Evolutionary conservation across 73 alveolate genomes (phyloP), one percentile per base, ranked within the genome.

Genomic region (Paramecium biaurelia): DNA sequence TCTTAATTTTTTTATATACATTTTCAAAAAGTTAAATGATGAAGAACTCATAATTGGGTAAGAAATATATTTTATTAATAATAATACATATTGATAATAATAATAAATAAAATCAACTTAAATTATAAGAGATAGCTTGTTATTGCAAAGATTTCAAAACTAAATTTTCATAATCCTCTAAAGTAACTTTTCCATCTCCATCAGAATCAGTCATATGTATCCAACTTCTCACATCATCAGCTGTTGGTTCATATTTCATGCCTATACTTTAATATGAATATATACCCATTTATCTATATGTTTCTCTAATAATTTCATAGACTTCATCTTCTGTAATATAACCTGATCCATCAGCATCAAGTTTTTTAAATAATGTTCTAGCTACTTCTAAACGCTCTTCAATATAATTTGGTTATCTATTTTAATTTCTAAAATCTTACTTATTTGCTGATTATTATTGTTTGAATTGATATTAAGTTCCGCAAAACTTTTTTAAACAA

Each of bases 141-240:
- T 79, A 45, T 45, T 79, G 49, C 8, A 89, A 72, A 42, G 92
- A 70, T 70, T 53, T 63, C 26, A 89, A 85, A 38, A 89, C 87
- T 30, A 89, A 82, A 28, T 67, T 70, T 32, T 89, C 94, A 70
- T 89, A 89, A 45, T 89, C 94, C 23, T 63, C 35, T 8, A 89
- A 37, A 5, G 94, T 70, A 38, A 89, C 94, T 24, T 38, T 70
- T n/a, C 94, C 94, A 89, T 89, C 87, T 28, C 87, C 76, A 89
- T 89, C 94, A 15, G 85, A 58, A 70, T 89, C 94, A 23, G 94
- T 82, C 94, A 89, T 89, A 11, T 89, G 79, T 12, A 89, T 68
- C 94, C 94, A 89, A 76, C 85, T 89, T 70, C 94, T 89, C 18
- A 89, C 94, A 70, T 89, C 94, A 89, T 89, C 94, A 38, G 38